A percentile compares a stretch with the other conserved stretches of the same genome.
Evolutionary conservation across 1,284 basidiomycete genomes (phyloP).

Genomic region (Moniliophthora roreri): DNA sequence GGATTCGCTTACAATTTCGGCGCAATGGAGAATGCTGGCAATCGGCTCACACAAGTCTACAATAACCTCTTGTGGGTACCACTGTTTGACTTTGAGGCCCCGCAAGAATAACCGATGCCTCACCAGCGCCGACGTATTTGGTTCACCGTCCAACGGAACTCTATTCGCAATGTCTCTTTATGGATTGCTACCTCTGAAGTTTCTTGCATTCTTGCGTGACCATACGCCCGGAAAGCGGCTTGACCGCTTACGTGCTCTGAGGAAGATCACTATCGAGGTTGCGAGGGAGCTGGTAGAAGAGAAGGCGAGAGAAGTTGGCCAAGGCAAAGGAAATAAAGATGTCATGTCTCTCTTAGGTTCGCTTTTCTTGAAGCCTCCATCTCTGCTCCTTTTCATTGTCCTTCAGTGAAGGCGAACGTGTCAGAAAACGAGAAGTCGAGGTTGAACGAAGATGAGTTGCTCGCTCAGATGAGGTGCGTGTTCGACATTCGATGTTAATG

Average conservation of each 20-base stretch:
- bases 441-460: not conserved
- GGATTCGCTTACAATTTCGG: slow-evolving; percentile 16
- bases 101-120: not conserved
- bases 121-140: slow-evolving; percentile 7
- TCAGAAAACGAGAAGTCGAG: not conserved
- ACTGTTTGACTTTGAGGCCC: not conserved
- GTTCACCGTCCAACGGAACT: slow-evolving; percentile 5
- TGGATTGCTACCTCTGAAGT: not conserved
- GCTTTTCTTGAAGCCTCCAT: not conserved
- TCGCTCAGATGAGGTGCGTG: not conserved
- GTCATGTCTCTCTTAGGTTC: slow-evolving; percentile 12
- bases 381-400: not conserved
- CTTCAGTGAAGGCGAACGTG: not conserved
- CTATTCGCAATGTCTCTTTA: slow-evolving; percentile 3
- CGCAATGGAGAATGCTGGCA: slow-evolving; percentile 6
- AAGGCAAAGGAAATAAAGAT: slow-evolving; percentile 13
- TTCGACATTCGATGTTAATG: not conserved
- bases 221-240: not conserved
- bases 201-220: slow-evolving; percentile 7
- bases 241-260: not conserved
- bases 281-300: slow-evolving; percentile 8
- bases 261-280: slow-evolving; percentile 1
- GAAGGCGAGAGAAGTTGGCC: slow-evolving; percentile 7
- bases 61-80: slow-evolving; percentile 7
- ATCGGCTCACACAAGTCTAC: slow-evolving; percentile 6